Evolutionary conservation across 2,329 filamentous ascomycete genomes (phyloP).

Genomic region (Pseudogymnoascus sp.): DNA sequence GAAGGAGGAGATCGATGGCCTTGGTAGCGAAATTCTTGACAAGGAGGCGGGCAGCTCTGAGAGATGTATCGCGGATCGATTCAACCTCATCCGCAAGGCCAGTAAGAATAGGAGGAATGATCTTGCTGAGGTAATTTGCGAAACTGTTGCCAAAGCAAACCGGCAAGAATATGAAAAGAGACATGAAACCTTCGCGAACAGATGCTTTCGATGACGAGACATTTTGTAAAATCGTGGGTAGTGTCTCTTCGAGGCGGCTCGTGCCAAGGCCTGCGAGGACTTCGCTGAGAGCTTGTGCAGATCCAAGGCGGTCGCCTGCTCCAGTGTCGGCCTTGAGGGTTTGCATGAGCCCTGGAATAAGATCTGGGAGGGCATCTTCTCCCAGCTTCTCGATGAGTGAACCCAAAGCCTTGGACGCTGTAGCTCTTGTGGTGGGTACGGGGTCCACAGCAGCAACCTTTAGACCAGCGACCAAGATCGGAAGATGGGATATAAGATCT

Average conservation of each 20-base stretch:
- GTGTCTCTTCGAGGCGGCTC: constrained; percentile 82
- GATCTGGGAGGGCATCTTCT: constrained; percentile 90
- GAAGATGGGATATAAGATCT: constrained; percentile 82
- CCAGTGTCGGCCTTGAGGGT: constrained; percentile 96
- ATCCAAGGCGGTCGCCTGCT: constrained; percentile 90
- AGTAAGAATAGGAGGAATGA: constrained; percentile 89
- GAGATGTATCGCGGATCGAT: constrained; percentile 91
- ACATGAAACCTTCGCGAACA: constrained; percentile 98
- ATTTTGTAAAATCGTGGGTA: constrained; percentile 94
- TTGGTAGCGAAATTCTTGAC: constrained; percentile 98
- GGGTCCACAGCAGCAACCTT: constrained; percentile 88
- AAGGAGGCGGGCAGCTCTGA: constrained; percentile 83
- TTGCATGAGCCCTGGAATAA: constrained; percentile 95
- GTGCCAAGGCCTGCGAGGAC: constrained; percentile 93
- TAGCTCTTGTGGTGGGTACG: constrained; percentile 90
- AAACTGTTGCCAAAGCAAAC: constrained; percentile 99
- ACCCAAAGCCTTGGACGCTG: constrained; percentile 88
- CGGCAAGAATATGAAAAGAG: constrained; percentile 95
- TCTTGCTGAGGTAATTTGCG: constrained; percentile 85
- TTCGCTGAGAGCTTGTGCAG: constrained; percentile 91
- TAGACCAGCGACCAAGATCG: constrained; percentile 83
- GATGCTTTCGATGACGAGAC: constrained; percentile 83
- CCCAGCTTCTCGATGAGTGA: constrained; percentile 97
- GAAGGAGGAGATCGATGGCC: constrained; percentile 86
- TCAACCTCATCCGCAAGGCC: constrained; percentile 94